phyloP scores from a whole-genome alignment of 345 rosid genomes.

The Arabidopsis suecica region DNA sequence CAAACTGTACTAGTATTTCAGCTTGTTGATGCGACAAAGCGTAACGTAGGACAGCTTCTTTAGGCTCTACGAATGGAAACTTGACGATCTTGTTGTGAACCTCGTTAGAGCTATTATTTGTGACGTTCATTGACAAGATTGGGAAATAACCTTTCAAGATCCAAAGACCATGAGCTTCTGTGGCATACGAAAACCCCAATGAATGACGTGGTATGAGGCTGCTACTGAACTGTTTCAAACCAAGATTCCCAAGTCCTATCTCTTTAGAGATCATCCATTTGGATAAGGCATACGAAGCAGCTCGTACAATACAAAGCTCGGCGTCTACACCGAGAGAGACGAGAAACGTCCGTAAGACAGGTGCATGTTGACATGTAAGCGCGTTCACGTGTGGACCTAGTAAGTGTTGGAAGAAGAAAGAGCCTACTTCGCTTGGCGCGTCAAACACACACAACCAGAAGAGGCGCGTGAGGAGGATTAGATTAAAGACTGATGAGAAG shows the following conservation, averaged over 20 bases:
- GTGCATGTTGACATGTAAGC: slow-evolving; percentile 49
- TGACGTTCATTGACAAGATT: slow-evolving; percentile 59
- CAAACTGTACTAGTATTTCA: slow-evolving; percentile 73
- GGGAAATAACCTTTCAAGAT: slow-evolving; percentile 72
- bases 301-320: slow-evolving; percentile 76
- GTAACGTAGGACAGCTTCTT: slow-evolving; percentile 72
- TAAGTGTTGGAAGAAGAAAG: slow-evolving; percentile 66
- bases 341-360: slow-evolving; percentile 71
- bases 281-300: slow-evolving; percentile 73
- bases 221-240: slow-evolving; percentile 42
- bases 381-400: slow-evolving; percentile 63
- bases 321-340: slow-evolving; percentile 67
- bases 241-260: slow-evolving; percentile 64
- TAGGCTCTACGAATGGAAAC: slow-evolving; percentile 55
- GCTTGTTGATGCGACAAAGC: slow-evolving; percentile 84
- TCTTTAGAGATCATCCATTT: slow-evolving; percentile 79
- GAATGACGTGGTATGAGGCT: slow-evolving; percentile 45
- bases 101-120: slow-evolving; percentile 37
- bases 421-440: slow-evolving; percentile 74
- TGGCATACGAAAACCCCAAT: slow-evolving; percentile 64
- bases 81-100: slow-evolving; percentile 36
- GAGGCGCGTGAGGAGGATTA: slow-evolving; percentile 68
- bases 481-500: slow-evolving; percentile 69
- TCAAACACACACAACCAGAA: slow-evolving; percentile 77
- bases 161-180: slow-evolving; percentile 87